phyloP scores from a whole-genome alignment of 139 green algal species.

The Astrephomene gubernaculifera region DNA sequence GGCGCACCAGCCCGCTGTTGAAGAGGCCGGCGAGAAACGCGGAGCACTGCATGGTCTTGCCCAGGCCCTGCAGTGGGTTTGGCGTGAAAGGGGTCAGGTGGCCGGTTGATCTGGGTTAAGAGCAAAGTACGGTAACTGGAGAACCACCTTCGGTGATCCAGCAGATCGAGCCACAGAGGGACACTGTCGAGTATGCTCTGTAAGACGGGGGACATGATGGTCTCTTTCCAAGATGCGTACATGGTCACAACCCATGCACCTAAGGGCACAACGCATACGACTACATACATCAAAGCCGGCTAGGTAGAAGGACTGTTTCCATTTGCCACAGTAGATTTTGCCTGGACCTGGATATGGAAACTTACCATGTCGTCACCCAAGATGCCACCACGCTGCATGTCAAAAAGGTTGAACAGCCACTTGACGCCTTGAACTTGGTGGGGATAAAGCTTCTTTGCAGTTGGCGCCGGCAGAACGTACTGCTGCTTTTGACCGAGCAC shows the following conservation, averaged over 20 bases:
- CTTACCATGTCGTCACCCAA: slow-evolving; percentile 82
- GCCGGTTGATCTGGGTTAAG: background rate
- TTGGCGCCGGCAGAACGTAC: slow-evolving; percentile 50
- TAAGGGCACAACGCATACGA: background rate
- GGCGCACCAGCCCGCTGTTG: slow-evolving; percentile 34
- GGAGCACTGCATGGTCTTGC: slow-evolving; percentile 89
- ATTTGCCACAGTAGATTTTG: background rate
- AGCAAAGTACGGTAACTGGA: too few species aligned
- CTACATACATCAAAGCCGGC: background rate
- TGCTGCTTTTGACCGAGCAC: slow-evolving; percentile 7
- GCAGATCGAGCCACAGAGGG: background rate
- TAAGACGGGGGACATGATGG: background rate
- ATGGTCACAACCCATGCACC: background rate
- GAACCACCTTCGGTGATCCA: background rate
- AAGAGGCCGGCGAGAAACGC: slow-evolving; percentile 87
- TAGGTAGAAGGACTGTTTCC: background rate
- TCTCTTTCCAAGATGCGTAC: background rate
- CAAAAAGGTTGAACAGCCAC: slow-evolving; percentile 86
- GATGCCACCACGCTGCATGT: slow-evolving; percentile 77
- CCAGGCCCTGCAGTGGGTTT: slow-evolving; percentile 40
- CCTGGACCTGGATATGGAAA: too few species aligned
- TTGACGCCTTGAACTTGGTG: slow-evolving; percentile 81
- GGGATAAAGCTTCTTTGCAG: slow-evolving; percentile 72
- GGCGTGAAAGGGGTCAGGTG: too few species aligned
- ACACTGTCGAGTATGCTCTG: background rate